A percentile compares a stretch with the other conserved stretches of the same genome.
These are phyloP conservation scores for Neofusicoccum ribis DNA, from an alignment of 2,329 filamentous ascomycete species.

Conservation along the genomic window DNA sequence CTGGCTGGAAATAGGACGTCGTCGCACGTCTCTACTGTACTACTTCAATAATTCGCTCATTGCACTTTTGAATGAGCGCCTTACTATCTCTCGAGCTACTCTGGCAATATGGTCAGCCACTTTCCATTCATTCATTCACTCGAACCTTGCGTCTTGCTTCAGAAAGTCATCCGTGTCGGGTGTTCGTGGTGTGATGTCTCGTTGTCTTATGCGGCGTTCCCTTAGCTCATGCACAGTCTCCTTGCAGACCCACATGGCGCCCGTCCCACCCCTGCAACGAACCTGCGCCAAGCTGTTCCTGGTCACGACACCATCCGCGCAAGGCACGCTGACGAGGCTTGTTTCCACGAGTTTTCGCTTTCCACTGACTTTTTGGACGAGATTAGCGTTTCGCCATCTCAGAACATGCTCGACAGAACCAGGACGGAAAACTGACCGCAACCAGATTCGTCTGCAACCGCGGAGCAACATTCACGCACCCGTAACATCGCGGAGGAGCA, in stretches of 20 bases:
- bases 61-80: background rate
- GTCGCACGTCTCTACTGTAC: background rate
- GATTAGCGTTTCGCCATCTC: background rate
- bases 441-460: background rate
- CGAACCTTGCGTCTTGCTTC: background rate
- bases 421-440: background rate
- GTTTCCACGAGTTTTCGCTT: background rate
- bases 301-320: background rate
- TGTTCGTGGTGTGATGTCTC: slow-evolving; percentile 20
- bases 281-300: background rate
- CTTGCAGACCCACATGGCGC: slow-evolving; percentile 6
- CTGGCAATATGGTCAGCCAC: background rate
- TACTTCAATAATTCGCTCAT: slow-evolving; percentile 12
- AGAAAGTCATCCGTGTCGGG: background rate
- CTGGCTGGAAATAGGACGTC: background rate
- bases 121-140: background rate
- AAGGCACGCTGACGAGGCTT: background rate
- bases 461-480: background rate
- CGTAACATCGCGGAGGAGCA: background rate
- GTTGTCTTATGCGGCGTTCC: background rate
- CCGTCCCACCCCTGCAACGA: background rate
- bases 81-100: background rate
- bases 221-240: slow-evolving; percentile 13
- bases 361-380: too few relatives aligned
- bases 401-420: background rate